These are phyloP conservation scores for Clitocybe nebularis DNA, from an alignment of 1,284 basidiomycete species.

Conservation along the genomic window DNA sequence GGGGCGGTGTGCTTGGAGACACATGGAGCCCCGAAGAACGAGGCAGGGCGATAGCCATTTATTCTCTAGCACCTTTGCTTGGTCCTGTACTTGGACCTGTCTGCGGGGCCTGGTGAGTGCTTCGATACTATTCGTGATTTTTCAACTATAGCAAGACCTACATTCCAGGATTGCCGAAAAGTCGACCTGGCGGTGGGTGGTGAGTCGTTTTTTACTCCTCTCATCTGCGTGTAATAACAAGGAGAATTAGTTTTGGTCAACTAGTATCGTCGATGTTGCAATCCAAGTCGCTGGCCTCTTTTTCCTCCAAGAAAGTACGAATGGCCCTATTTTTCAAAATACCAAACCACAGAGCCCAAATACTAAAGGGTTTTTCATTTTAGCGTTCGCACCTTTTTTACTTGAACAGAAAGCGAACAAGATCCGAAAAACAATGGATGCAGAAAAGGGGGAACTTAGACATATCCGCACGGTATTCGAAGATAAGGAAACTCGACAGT, in stretches of 20 bases:
- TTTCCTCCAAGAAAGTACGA: slow-evolving; percentile 60
- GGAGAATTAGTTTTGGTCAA: slow-evolving; percentile 49
- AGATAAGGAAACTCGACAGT: slow-evolving; percentile 36
- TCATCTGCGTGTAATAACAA: not conserved
- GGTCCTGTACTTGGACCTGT: slow-evolving; percentile 66
- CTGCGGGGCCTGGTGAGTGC: slow-evolving; percentile 52
- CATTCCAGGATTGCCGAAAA: slow-evolving; percentile 45
- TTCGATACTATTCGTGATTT: not conserved
- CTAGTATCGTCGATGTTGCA: slow-evolving; percentile 46
- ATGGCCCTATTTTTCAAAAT: not conserved
- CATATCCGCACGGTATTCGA: slow-evolving; percentile 45
- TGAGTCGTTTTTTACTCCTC: slow-evolving; percentile 23
- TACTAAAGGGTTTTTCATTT: not conserved
- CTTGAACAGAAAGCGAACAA: slow-evolving; percentile 54
- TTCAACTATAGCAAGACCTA: slow-evolving; percentile 1
- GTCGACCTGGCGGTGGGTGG: slow-evolving; percentile 67
- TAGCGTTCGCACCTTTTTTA: slow-evolving; percentile 61
- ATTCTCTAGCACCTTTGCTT: slow-evolving; percentile 60
- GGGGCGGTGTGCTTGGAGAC: slow-evolving; percentile 70
- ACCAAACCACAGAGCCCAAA: not conserved
- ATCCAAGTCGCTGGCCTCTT: slow-evolving; percentile 54
- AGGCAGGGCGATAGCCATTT: slow-evolving; percentile 64
- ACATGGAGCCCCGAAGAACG: slow-evolving; percentile 67
- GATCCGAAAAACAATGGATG: slow-evolving; percentile 40
- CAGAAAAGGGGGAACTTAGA: slow-evolving; percentile 35